Evolutionary conservation across 1,139 yeast genomes (phyloP), one percentile per base, ranked within the genome.

Genomic region (Kodamaea alishanica): DNA sequence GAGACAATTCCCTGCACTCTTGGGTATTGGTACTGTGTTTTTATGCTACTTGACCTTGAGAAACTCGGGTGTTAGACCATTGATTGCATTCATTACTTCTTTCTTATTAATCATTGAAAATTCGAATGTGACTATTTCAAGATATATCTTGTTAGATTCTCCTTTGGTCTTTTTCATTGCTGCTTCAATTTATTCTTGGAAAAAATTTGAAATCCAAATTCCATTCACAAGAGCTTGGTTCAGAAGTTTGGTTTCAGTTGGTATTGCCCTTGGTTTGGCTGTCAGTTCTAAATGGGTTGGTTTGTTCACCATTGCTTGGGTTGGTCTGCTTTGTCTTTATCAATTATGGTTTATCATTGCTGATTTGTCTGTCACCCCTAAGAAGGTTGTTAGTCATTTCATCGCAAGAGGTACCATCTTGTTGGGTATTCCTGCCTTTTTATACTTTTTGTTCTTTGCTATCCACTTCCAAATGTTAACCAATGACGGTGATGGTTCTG

Each of bases 211-310:
- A 67, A 71, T 81, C 50, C 85, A 83, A 58, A 73, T 72, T 28
- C 88, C 95, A n/a, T 82, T 86, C 58, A 53, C 85, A 15, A 58
- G 65, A 35, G 67, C 65, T 38, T 89, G 97, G 90, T 84, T 68
- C 65, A 79, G 79, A 54, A 72, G 83, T 41, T 67, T 94, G 56
- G 41, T 84, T 23, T 75, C 87, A 32, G 79, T 95, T 29, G 96
- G 95, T 45, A 63, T 88, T 37, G 84, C 84, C 11, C 70, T 94
- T 40, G 99, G 98, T 35, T 78, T 94, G 42, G 92, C 97, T 2
- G 71, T 84, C 26, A 79, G 90, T 32, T 82, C 96, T 33, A 94
- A 94, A 63, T 92, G 98, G 97, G 97, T 92, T 35, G 99, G 98
- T 39, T 68, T 92, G 34, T 92, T 92, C 71, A 92, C 98, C 29